phyloP scores from a whole-genome alignment of 129 eudicot species.

The Kitagawia praeruptora region DNA sequence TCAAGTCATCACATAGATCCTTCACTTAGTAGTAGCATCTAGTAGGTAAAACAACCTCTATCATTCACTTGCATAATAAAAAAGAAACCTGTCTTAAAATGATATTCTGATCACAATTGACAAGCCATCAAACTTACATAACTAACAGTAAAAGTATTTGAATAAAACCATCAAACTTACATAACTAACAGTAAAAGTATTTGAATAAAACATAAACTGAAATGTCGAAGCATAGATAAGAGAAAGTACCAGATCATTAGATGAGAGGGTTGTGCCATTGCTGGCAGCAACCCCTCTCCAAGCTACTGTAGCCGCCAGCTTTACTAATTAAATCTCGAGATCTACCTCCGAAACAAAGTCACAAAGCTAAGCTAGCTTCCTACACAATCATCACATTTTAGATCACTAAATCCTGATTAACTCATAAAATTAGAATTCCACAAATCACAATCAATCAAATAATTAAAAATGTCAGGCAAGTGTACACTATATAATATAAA shows the following conservation, averaged over 20 bases:
- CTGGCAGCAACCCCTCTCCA: slow-evolving; percentile 63
- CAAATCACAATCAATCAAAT: background rate
- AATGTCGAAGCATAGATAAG: background rate
- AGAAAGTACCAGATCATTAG: slow-evolving; percentile 62
- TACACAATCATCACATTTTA: slow-evolving; percentile 13
- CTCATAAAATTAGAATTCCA: background rate
- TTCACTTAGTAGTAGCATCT: background rate
- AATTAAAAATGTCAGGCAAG: too few relatives aligned
- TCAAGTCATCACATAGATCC: background rate
- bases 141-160: background rate
- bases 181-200: background rate
- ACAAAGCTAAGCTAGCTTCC: slow-evolving; percentile 41
- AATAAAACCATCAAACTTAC: background rate
- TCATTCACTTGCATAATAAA: background rate
- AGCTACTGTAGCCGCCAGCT: slow-evolving; percentile 74
- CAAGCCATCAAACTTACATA: background rate
- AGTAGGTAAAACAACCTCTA: background rate
- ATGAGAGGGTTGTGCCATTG: slow-evolving; percentile 56
- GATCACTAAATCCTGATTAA: background rate
- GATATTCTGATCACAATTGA: background rate
- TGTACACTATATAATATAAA: background rate
- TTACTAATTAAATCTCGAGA: slow-evolving; percentile 35
- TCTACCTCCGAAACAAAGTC: slow-evolving; percentile 36
- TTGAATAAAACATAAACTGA: background rate
- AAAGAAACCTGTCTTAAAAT: background rate